Evolutionary conservation across 108 stramenopile species (phyloP).

Genomic region (Nitzschia sp.): DNA sequence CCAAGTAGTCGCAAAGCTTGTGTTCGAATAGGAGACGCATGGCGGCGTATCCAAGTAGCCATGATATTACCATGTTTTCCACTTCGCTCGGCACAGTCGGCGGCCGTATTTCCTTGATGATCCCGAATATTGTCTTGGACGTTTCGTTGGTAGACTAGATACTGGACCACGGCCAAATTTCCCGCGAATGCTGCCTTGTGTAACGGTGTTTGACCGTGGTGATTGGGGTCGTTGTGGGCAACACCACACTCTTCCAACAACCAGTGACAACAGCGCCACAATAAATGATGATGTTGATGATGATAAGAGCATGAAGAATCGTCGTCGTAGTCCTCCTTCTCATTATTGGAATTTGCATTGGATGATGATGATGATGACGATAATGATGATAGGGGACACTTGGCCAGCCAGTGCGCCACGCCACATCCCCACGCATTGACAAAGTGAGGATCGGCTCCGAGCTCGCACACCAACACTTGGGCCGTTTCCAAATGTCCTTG

Average conservation of each 20-base stretch:
- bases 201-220: constrained; percentile 40
- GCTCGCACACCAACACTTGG: constrained; percentile 3
- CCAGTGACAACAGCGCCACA: background rate
- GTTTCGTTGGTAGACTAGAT: constrained; percentile 6
- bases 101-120: constrained; percentile 31
- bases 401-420: constrained; percentile 38
- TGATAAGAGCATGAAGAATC: too few species aligned
- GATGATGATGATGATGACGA: background rate
- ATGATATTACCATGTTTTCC: constrained; percentile 2
- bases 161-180: constrained; percentile 23
- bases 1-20: background rate
- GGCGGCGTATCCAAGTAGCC: constrained; percentile 28
- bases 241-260: constrained; percentile 7
- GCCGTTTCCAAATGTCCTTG: constrained; percentile 30
- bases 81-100: constrained; percentile 49
- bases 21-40: constrained; percentile 15
- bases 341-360: background rate
- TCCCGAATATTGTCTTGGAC: constrained; percentile 20
- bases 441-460: constrained; percentile 19
- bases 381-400: constrained; percentile 19
- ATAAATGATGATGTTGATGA: background rate
- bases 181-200: constrained; percentile 44
- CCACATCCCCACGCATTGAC: constrained; percentile 46
- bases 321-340: background rate
- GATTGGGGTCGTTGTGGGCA: constrained; percentile 21